phyloP scores from a whole-genome alignment of 345 rosid genomes.

The Eucalyptus albens region DNA sequence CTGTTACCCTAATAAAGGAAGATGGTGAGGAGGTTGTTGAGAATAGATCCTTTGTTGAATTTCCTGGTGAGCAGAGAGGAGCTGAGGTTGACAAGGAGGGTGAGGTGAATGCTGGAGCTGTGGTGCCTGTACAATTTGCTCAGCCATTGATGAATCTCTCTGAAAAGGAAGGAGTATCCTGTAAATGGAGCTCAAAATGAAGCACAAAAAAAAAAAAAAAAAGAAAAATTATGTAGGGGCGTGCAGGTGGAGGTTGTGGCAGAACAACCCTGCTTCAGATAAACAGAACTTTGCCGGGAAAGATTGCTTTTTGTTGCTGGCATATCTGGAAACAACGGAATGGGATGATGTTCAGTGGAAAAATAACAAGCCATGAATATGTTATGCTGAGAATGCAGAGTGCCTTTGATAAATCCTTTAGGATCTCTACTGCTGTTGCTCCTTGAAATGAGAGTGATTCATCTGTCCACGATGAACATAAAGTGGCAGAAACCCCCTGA shows the following conservation, averaged over 20 bases:
- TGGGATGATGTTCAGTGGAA: background rate
- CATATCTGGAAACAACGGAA: background rate
- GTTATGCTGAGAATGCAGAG: background rate
- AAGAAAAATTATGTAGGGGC: background rate
- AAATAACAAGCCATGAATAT: background rate
- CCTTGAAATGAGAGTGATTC: background rate
- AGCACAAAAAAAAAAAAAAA: background rate
- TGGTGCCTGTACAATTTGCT: background rate
- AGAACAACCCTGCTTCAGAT: background rate
- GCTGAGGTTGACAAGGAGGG: background rate
- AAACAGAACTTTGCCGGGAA: background rate
- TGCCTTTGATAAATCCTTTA: background rate
- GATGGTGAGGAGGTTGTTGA: background rate
- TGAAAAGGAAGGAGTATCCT: background rate
- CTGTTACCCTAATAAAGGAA: background rate
- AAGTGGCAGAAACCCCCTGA: background rate
- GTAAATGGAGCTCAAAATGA: background rate
- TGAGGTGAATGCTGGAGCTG: background rate
- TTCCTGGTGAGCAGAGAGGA: background rate
- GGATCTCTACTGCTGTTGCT: background rate
- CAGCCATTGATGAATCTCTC: background rate
- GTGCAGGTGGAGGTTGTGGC: background rate
- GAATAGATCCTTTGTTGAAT: background rate
- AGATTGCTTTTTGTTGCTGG: background rate
- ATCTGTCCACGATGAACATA: background rate